phyloP scores from a whole-genome alignment of 345 rosid genomes.

The Eucalyptus cloeziana region DNA sequence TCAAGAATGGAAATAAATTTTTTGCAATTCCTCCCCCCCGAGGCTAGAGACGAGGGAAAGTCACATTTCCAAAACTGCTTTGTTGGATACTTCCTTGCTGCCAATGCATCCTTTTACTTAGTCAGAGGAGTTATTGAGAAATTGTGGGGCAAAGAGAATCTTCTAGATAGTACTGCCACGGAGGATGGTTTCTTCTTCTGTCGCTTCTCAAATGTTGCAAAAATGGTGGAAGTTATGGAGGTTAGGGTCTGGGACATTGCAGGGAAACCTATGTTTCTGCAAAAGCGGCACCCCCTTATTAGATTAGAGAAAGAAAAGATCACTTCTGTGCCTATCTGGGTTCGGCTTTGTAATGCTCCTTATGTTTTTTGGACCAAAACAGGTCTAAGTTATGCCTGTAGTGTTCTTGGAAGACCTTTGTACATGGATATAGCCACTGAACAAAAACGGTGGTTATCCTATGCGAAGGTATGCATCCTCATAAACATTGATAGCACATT shows the following conservation, averaged over 20 bases:
- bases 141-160: background rate
- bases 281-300: background rate
- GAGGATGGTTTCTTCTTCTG: background rate
- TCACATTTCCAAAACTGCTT: background rate
- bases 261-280: background rate
- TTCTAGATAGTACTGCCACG: background rate
- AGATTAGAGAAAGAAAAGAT: too few relatives aligned
- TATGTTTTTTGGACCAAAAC: background rate
- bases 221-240: background rate
- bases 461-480: background rate
- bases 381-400: background rate
- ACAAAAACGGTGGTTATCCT: background rate
- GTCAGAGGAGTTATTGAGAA: background rate
- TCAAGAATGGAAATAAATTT: background rate
- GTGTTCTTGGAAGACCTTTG: background rate
- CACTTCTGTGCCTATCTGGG: background rate
- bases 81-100: background rate
- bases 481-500: background rate
- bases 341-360: background rate
- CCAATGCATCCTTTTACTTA: background rate
- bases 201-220: background rate
- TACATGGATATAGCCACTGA: background rate
- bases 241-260: background rate
- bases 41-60: background rate
- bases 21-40: background rate